Percentiles rank a stretch among this genome's conserved stretches.
Evolutionary conservation across 1,139 yeast genomes (phyloP).

Genomic region (Candida albicans): DNA sequence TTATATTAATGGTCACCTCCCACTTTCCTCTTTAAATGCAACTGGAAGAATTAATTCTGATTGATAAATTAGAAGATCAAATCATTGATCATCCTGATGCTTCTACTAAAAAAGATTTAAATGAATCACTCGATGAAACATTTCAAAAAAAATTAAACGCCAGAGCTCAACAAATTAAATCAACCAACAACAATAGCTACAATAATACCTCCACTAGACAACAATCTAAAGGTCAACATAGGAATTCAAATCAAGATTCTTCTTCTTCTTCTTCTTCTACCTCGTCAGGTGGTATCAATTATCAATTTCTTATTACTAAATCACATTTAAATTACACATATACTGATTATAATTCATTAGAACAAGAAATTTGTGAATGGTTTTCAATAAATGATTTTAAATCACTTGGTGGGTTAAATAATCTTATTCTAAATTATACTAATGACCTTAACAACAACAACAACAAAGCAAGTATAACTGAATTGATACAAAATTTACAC

Average conservation of each 20-base stretch:
- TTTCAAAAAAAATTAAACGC: constrained; percentile 47
- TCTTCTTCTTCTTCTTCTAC: too few relatives aligned
- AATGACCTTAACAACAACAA: neutral
- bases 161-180: constrained; percentile 40
- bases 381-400: constrained; percentile 53
- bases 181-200: constrained; percentile 9
- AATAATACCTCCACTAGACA: neutral
- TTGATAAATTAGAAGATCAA: constrained; percentile 48
- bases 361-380: constrained; percentile 63
- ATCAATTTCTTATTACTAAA: constrained; percentile 35
- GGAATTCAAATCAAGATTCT: constrained; percentile 3
- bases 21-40: constrained; percentile 23
- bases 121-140: constrained; percentile 41
- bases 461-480: neutral
- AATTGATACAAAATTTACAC: constrained; percentile 2
- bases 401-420: constrained; percentile 24
- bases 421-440: constrained; percentile 16
- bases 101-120: constrained; percentile 32
- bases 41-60: constrained; percentile 40
- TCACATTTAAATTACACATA: constrained; percentile 48
- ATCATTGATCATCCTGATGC: constrained; percentile 49
- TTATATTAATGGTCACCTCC: neutral
- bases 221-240: constrained; percentile 14
- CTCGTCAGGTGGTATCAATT: constrained; percentile 15
- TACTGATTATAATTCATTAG: constrained; percentile 39